Conservation (phyloP, 129 eudicot genomes). For the Escallonia herrerae region DNA sequence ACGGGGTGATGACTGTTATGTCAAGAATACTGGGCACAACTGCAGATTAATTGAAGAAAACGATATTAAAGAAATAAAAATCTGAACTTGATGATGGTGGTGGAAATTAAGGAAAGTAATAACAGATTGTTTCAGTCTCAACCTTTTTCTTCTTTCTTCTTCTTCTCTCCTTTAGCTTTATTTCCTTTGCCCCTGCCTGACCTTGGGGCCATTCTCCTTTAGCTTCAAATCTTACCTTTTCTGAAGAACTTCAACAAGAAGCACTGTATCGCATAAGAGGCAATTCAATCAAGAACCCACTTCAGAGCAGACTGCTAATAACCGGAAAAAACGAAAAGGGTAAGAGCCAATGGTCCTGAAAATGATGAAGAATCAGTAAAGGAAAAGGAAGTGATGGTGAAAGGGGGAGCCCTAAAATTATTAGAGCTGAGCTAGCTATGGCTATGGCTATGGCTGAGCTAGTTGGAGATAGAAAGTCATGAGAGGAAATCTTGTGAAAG, state of each 20-base stretch:
- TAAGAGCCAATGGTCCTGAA: background rate
- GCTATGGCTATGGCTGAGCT: background rate
- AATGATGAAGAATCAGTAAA: background rate
- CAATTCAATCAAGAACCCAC: conserved; percentile 19
- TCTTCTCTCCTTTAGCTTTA: conserved; percentile 74
- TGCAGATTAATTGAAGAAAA: conserved; percentile 18
- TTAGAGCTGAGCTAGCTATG: background rate
- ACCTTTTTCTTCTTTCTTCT: conserved; percentile 92
- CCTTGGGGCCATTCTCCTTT: conserved; percentile 38
- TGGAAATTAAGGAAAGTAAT: background rate
- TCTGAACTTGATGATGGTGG: background rate
- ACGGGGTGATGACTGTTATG: conserved; percentile 73
- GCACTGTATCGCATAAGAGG: background rate
- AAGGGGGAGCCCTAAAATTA: background rate
- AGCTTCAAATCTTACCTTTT: background rate
- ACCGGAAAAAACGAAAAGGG: background rate
- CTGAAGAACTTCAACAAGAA: background rate
- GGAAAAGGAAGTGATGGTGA: background rate
- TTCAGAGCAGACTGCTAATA: conserved; percentile 1
- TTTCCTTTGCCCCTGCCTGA: conserved; percentile 77
- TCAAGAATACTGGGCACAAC: conserved; percentile 86
- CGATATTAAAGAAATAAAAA: background rate
- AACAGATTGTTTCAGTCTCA: background rate
- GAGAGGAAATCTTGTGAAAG: conserved; percentile 25
- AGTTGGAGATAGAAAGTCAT: conserved; percentile 4